Evolutionary conservation across 129 eudicot species (phyloP).

Genomic region (Centrapalus pauciflorus): DNA sequence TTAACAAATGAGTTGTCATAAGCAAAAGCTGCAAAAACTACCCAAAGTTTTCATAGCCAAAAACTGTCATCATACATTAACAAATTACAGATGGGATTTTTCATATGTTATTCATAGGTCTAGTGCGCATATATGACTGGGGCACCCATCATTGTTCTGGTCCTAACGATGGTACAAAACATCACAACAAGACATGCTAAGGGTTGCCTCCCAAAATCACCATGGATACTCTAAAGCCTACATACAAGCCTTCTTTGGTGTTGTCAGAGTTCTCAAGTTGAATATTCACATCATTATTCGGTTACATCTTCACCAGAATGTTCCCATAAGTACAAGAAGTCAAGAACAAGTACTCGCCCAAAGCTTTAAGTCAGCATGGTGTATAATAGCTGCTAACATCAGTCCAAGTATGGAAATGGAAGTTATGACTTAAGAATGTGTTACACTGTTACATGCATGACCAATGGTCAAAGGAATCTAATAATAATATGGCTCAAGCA

Average conservation of each 20-base stretch:
- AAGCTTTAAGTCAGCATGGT: background rate
- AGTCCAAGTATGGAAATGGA: background rate
- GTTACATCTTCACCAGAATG: slow-evolving; percentile 1
- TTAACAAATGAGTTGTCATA: slow-evolving; percentile 16
- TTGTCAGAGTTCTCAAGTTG: background rate
- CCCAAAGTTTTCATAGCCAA: too few relatives aligned
- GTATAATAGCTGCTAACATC: background rate
- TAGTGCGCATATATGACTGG: too few relatives aligned
- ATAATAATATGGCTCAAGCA: background rate
- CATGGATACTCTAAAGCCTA: background rate
- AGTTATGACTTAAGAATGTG: background rate
- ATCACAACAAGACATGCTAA: background rate
- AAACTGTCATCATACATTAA: too few relatives aligned
- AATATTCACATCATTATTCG: background rate
- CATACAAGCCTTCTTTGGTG: background rate
- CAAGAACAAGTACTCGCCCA: slow-evolving; percentile 6
- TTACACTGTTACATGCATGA: too few relatives aligned
- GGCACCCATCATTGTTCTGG: background rate
- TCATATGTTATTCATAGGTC: too few relatives aligned
- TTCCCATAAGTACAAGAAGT: background rate
- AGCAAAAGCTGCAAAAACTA: background rate
- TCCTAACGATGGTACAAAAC: slow-evolving; percentile 5
- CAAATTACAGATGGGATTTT: too few relatives aligned
- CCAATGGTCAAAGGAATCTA: background rate
- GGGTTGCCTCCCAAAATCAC: slow-evolving; percentile 6